A percentile compares a stretch with the other conserved stretches of the same genome.
These are phyloP conservation scores for Funneliformis caledonium DNA, from an alignment of 371 early-diverging fungal species.

Conservation along the genomic window DNA sequence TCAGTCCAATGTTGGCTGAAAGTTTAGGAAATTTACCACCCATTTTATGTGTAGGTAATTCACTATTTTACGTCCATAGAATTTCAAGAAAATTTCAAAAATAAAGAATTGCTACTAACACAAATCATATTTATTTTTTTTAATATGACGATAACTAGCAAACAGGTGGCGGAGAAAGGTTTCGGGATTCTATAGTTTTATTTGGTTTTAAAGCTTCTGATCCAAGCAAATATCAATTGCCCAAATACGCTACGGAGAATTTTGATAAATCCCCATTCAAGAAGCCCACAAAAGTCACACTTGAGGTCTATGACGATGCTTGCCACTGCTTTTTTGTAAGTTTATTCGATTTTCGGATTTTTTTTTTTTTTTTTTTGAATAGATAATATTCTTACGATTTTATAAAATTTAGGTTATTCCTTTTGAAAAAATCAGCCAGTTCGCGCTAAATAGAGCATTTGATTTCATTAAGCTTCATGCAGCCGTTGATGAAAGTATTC, in stretches of 20 bases:
- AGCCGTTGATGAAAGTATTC: too few species aligned
- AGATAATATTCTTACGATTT: not conserved
- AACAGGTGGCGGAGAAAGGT: not conserved
- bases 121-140: not conserved
- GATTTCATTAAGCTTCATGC: not conserved
- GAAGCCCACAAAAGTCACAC: constrained; percentile 11
- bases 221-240: constrained; percentile 35
- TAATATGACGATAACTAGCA: not conserved
- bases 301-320: constrained; percentile 39
- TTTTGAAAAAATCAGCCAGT: not conserved
- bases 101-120: not conserved
- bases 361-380: not conserved
- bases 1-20: constrained; percentile 49
- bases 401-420: not conserved
- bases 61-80: not conserved
- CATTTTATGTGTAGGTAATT: constrained; percentile 46
- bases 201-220: constrained; percentile 47
- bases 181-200: constrained; percentile 46
- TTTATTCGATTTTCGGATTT: not conserved
- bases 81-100: not conserved
- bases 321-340: not conserved
- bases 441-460: not conserved
- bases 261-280: constrained; percentile 15
- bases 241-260: not conserved
- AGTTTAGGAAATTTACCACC: constrained; percentile 51